Base-by-base conservation (phyloP, 345 rosid species). In the Heritiera fomes region DNA sequence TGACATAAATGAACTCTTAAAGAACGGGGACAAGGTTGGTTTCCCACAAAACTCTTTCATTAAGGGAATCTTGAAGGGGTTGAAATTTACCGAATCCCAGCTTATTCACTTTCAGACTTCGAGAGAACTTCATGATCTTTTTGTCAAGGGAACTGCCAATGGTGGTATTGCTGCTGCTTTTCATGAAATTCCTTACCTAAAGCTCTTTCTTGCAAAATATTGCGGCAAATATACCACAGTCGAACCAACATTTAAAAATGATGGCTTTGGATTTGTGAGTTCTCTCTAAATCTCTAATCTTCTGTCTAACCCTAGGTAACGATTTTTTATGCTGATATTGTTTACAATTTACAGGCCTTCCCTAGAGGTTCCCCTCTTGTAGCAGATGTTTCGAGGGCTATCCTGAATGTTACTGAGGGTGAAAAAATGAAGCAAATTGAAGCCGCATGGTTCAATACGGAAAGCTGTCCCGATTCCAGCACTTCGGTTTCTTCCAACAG, bases 141-240 rank as follows among this genome's bases (percentile, higher is more conserved):
- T 91, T 2, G 7, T 17, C 1, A 83, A 76, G 5, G 90, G 91
- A 55, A 76, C 60, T 32, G 12, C 74, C 67, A 86, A 82, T 0
- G 86, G 84, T 0, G 88, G 91, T 2, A 80, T 87, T 0, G 69
- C 88, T 2, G 90, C 89, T 59, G 85, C 85, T 34, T 84, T 89
- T 2, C 68, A 86, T 40, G 89, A 73, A 79, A 23, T 70, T 3
- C 87, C 90, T 4, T 87, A 77, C 59, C 8, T 82, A 47, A 84
- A 82, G 65, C 78, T 86, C 14, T 64, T 89, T 61, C 80, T 87
- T 8, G 85, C 79, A 40, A 80, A 83, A 71, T 82, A 84, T 15
- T 86, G 90, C 82, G 69, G 69, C 34, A 68, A 76, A 3, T 89
- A 87, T 23, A 81, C 82, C 63, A 79, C 82, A 80, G 84, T 79